Evolutionary conservation across 2,329 filamentous ascomycete species (phyloP).

Genomic region (Cercospora nicotianae): DNA sequence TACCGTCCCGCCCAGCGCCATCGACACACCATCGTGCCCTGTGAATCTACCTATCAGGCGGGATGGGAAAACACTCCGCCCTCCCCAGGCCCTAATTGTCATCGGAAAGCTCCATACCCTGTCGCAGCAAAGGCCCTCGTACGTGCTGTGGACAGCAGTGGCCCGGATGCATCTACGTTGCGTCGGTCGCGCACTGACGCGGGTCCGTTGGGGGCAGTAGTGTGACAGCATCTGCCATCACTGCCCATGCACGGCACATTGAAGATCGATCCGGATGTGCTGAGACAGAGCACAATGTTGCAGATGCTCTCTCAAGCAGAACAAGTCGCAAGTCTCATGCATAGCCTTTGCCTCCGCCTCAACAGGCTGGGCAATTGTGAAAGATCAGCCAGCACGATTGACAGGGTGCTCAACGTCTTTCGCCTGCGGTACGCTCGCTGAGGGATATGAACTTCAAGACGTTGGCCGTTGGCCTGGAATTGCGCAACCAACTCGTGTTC

Average conservation of each 20-base stretch:
- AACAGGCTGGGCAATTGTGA: not conserved
- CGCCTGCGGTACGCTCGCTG: not conserved
- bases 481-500: conserved; percentile 2
- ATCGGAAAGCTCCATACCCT: not conserved
- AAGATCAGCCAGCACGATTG: not conserved
- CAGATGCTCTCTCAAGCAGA: not conserved
- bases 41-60: not conserved
- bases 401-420: not conserved
- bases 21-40: not conserved
- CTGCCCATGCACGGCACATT: not conserved
- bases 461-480: not conserved
- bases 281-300: not conserved
- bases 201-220: not conserved
- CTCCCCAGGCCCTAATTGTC: not conserved
- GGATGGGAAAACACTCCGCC: not conserved
- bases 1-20: not conserved
- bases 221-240: not conserved
- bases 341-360: not conserved
- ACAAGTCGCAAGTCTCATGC: not conserved
- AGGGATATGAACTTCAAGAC: not conserved
- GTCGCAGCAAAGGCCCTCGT: not conserved
- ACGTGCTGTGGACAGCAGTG: not conserved
- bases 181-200: not conserved
- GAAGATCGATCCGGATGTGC: not conserved
- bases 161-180: not conserved